Base-by-base conservation (phyloP, 2,329 filamentous ascomycete genomes). In the Botrytis cinerea region DNA sequence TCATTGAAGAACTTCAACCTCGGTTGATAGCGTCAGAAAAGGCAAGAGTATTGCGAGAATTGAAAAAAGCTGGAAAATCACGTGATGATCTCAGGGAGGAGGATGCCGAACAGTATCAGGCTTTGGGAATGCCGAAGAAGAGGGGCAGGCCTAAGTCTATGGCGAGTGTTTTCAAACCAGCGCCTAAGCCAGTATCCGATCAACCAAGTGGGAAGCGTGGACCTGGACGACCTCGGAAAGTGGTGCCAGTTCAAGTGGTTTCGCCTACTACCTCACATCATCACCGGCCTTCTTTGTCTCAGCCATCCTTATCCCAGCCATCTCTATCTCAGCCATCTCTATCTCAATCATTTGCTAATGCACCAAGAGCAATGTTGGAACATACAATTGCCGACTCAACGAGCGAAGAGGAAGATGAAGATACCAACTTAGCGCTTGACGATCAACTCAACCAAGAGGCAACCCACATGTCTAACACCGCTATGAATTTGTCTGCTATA, bases 241-340 rank as follows among this genome's bases (percentile, higher is more conserved):
- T 46, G 54, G 64, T 70, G 54, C 28, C 60, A 61, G 28, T 62
- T 38, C 51, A 45, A 45, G 43, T 70, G 22, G 25, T 16, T 70
- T 62, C 54, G n/a, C 43, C 68, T 46, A 46, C n/a, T 38, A 32
- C 22, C 18, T 64, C 59, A 32, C 60, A 68, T 20, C 54, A 51
- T 51, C 45, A 54, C 10, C 32, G 40, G 32, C 51, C 57, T n/a
- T 73, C 73, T 45, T 61, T 72, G 28, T 75, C 76, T 72, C 76
- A 74, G n/a, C 78, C 77, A 1, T 78, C 76, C 22, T 73, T 78
- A 54, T 75, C 78, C 20, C 76, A 73, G n/a, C 75, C 76, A 2
- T 78, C 76, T n/a, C 69, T 78, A 46, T 73, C 76, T 35, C 76
- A 73, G n/a, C 75, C 76, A 2, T 78, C 76, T 32, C 71, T 78